Evolutionary conservation across 2,329 filamentous ascomycete species (phyloP), one percentile per base, ranked within the genome.

Genomic region (Fusarium beomiforme): DNA sequence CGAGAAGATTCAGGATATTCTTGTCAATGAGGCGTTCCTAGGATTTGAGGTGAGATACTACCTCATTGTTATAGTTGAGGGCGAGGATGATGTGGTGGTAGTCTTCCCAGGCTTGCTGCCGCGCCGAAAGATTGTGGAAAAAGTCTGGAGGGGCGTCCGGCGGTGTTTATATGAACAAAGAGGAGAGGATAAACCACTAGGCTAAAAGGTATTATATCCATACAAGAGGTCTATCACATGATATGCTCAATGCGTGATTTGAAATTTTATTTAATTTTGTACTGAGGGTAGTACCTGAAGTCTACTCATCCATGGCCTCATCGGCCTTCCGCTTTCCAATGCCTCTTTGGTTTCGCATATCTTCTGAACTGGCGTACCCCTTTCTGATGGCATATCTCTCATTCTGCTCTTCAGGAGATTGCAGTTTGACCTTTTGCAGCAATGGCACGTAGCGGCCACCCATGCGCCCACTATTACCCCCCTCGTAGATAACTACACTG

Each of bases 1-100:
- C 1, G 93, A 92, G 46, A 91, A 93, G 81, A 97, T 99, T 63
- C 93, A 93, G 78, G 96, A 99, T 79, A 91, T 99, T 61, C 89
- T 98, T 58, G 93, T 99, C 54, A 94, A 98, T 79, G 96, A 99
- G 84, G 96, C 95, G 6, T 98, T 98, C 81, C 90, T 89, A 62
- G 95, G 95, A 1, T 97, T 98, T 77, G 93, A 95, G 82, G 94
- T 98, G 37, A 85, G 91, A 42, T 97, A 95, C 78, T 98, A 97
- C 78, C 84, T 99, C 12, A 90, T 93, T 8, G 93, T 98, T 33
- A 92, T 98, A 57, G 94, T 98, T 21, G 92, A 97, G 74, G 94
- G 91, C 4, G 95, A 98, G 81, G 88, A 91, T 58, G 91, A 96
- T 72, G 88, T 97, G 8, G 93, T 98, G 0, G 95, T 99, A n/a